Base-by-base conservation (phyloP, 129 eudicot species). In the Tanacetum coccineum region DNA sequence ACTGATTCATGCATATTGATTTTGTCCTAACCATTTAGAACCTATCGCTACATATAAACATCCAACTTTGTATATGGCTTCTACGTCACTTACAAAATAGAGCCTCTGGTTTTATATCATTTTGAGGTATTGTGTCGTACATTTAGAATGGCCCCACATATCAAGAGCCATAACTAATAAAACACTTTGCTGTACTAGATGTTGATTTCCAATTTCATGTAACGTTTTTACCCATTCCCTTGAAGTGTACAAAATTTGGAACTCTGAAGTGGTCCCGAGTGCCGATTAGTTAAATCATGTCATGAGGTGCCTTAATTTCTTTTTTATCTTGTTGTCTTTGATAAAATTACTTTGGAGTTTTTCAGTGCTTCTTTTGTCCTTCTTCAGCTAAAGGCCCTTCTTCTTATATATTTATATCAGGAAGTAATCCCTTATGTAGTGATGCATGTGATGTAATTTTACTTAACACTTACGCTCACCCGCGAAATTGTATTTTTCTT, bases 201-300 rank as follows among this genome's bases (percentile, higher is more conserved):
- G 42, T 49, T 32, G 20, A 40, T 32, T 26, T 50, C 25, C 62
- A 51, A 32, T 36, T 32, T 71, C 62, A 13, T 61, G 69, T 71
- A 13, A 71, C 49, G 26, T 71, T 68, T 32, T 60, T 61, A 13
- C 30, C 36, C 76, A 21, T 49, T 51, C 15, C n/a, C 14, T 72
- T 49, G 21, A 61, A 19, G 44, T 50, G 22, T 62, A 36, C 69
- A 50, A 11, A 72, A 20, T 72, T 72, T 51, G 69, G 62, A 72
- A 72, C 17, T 60, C 62, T 12, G 36, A 26, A 26, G 76, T 49
- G 68, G 76, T 71, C 76, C 39, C 39, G 39, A 32, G 1, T 32
- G 39, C 76, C 22, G 47, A 28, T 71, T 47, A 48, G 61, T 45
- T 46, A 59, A 70, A 60, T 47, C 68, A 71, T 60, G 36, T 68